These are phyloP conservation scores for Annulohypoxylon bovei DNA, from an alignment of 495 filamentous ascomycete species.

Conservation along the genomic window DNA sequence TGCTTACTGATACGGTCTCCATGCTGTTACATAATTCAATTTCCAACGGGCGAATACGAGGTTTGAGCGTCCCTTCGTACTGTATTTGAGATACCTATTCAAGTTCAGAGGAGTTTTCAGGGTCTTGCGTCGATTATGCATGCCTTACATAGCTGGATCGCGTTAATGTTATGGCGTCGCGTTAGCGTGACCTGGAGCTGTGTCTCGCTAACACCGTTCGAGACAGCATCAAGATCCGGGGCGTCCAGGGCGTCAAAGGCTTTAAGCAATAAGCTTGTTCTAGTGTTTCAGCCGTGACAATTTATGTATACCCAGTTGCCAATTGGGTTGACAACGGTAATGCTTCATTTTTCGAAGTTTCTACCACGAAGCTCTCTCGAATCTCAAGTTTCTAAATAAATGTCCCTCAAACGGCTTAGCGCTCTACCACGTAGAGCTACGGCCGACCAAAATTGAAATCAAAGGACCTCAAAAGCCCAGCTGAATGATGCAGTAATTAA, in stretches of 20 bases:
- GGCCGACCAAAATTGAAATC: slow-evolving; percentile 15
- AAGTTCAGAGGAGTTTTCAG: slow-evolving; percentile 14
- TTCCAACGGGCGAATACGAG: slow-evolving; percentile 26
- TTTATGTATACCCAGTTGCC: background rate
- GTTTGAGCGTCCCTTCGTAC: slow-evolving; percentile 1
- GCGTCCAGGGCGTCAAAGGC: background rate
- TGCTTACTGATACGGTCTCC: slow-evolving; percentile 18
- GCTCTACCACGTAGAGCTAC: background rate
- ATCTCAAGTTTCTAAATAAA: background rate
- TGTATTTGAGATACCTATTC: slow-evolving; percentile 8
- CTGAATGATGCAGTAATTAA: slow-evolving; percentile 9
- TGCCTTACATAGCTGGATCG: slow-evolving; percentile 12
- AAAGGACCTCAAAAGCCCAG: background rate
- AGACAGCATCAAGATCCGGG: slow-evolving; percentile 7
- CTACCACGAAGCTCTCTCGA: slow-evolving; percentile 12
- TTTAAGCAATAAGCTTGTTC: slow-evolving; percentile 2
- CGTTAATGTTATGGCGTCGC: slow-evolving; percentile 15
- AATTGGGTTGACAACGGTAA: background rate
- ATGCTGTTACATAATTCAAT: slow-evolving; percentile 29
- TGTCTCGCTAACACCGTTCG: slow-evolving; percentile 9
- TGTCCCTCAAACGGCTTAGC: background rate
- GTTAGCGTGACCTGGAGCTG: slow-evolving; percentile 24
- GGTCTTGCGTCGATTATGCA: slow-evolving; percentile 30
- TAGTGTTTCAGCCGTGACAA: slow-evolving; percentile 30
- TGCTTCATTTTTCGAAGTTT: slow-evolving; percentile 5